These are phyloP conservation scores for Aspergillus viridinutans DNA, from an alignment of 2,329 filamentous ascomycete species.

Conservation along the genomic window DNA sequence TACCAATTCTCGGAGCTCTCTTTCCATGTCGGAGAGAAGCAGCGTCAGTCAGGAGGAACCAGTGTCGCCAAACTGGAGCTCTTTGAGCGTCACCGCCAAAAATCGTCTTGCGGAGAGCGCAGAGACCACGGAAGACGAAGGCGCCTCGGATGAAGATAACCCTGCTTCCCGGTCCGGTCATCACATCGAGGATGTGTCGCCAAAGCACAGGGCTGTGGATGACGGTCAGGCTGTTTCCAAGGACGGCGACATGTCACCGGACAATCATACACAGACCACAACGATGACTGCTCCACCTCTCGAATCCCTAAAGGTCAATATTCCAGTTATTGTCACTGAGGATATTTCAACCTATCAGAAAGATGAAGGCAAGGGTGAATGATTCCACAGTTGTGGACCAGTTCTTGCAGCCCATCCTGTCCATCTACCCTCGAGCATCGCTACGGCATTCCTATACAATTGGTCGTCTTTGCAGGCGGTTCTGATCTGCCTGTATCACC, in stretches of 20 bases:
- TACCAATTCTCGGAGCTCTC: conserved; percentile 28
- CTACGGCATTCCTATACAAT: not conserved
- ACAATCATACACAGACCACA: not conserved
- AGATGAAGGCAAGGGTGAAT: not conserved
- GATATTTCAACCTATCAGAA: not conserved
- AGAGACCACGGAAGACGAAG: conserved; percentile 24
- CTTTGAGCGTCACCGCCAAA: conserved; percentile 23
- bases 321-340: conserved; percentile 19
- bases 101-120: conserved; percentile 19
- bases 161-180: not conserved
- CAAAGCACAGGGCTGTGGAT: not conserved
- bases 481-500: not conserved
- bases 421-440: not conserved
- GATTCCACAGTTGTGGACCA: not conserved
- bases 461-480: not conserved
- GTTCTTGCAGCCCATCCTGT: too few species aligned
- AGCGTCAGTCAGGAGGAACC: conserved; percentile 30
- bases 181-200: not conserved
- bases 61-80: conserved; percentile 16
- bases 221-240: not conserved
- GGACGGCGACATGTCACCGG: not conserved
- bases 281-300: not conserved
- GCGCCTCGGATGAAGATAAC: conserved; percentile 9
- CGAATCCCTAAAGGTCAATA: conserved; percentile 2
- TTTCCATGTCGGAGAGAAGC: conserved; percentile 32